Conservation (phyloP, 2,329 filamentous ascomycete genomes). For the Calonectria pseudoturangicola region DNA sequence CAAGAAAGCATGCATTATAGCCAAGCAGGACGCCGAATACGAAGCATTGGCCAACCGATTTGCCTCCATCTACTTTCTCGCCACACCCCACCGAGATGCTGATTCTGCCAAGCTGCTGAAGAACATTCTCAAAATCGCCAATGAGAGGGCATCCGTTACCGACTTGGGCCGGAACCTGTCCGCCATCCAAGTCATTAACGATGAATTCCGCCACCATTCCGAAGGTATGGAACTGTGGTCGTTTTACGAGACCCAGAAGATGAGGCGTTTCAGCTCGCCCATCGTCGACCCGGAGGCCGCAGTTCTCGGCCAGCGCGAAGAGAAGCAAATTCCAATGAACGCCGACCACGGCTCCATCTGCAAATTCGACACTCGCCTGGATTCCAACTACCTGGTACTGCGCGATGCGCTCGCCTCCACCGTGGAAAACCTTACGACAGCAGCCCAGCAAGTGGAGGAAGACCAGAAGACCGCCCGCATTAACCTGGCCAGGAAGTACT, state of each 20-base stretch:
- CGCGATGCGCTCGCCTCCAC: constrained; percentile 55
- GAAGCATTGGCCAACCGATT: constrained; percentile 55
- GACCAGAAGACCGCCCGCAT: constrained; percentile 32
- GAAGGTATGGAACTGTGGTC: constrained; percentile 62
- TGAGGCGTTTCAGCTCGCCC: constrained; percentile 39
- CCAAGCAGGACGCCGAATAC: constrained; percentile 56
- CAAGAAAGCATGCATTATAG: constrained; percentile 59
- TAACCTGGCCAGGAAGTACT: constrained; percentile 39
- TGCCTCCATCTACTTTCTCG: constrained; percentile 62
- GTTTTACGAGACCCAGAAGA: constrained; percentile 66
- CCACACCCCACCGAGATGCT: constrained; percentile 64
- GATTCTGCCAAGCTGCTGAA: constrained; percentile 61
- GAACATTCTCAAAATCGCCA: constrained; percentile 59
- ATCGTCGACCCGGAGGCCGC: constrained; percentile 65
- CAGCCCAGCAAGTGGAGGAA: constrained; percentile 26
- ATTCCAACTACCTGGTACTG: constrained; percentile 61
- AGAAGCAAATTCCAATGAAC: constrained; percentile 60
- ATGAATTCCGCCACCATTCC: constrained; percentile 64
- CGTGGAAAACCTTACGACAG: constrained; percentile 37
- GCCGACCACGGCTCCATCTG: constrained; percentile 66
- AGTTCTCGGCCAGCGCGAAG: constrained; percentile 63
- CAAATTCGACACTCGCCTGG: constrained; percentile 61
- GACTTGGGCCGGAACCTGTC: constrained; percentile 62
- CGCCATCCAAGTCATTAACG: constrained; percentile 63
- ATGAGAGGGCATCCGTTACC: constrained; percentile 59